Conservation (phyloP, 768 basidiomycete species). For the Amanita pallidorosea region DNA sequence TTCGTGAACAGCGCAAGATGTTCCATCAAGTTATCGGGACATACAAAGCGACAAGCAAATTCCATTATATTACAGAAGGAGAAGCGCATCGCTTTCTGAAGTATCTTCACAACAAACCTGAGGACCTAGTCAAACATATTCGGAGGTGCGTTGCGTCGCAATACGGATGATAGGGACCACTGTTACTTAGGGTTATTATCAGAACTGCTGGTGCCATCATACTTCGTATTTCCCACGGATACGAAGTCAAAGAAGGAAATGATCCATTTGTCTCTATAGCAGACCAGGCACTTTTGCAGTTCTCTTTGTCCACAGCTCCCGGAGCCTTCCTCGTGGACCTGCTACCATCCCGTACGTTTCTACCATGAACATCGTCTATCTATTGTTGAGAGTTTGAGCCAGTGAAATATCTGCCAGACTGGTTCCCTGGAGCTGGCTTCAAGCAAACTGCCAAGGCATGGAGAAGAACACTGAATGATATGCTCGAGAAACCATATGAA, state of each 20-base stretch:
- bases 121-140: constrained; percentile 21
- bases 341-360: constrained; percentile 8
- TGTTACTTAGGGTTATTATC: too few relatives aligned
- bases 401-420: constrained; percentile 32
- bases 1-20: constrained; percentile 28
- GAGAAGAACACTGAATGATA: constrained; percentile 19
- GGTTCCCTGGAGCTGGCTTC: constrained; percentile 39
- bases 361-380: background rate
- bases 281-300: constrained; percentile 12
- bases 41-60: constrained; percentile 23
- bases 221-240: constrained; percentile 19
- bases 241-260: constrained; percentile 15
- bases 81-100: constrained; percentile 30
- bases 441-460: constrained; percentile 26
- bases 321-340: constrained; percentile 21
- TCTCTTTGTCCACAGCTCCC: constrained; percentile 15
- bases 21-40: constrained; percentile 33
- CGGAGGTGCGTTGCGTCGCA: constrained; percentile 24
- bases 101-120: constrained; percentile 23
- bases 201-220: constrained; percentile 12
- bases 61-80: constrained; percentile 25
- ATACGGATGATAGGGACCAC: background rate
- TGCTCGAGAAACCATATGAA: constrained; percentile 25
- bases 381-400: constrained; percentile 1
- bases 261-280: constrained; percentile 21